phyloP scores from a whole-genome alignment of 2,329 filamentous ascomycete genomes.

The Aspergillus latus region DNA sequence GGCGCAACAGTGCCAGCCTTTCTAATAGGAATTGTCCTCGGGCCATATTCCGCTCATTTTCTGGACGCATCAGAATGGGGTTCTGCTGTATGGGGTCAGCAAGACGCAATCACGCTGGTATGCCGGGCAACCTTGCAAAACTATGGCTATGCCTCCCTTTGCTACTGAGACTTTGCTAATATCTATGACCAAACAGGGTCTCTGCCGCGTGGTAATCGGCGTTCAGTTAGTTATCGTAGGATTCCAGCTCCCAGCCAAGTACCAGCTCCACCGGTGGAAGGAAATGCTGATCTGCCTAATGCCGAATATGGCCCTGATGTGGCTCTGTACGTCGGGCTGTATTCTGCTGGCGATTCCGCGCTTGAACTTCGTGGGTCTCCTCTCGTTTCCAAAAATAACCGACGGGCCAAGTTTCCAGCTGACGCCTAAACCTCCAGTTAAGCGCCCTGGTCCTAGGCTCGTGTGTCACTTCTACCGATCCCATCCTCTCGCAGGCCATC shows the following conservation, averaged over 20 bases:
- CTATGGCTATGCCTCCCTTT: neutral
- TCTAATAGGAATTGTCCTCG: conserved; percentile 54
- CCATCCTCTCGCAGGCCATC: conserved; percentile 60
- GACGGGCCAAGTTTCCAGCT: neutral
- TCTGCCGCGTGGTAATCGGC: conserved; percentile 60
- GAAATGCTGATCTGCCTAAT: conserved; percentile 57
- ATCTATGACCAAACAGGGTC: conserved; percentile 35
- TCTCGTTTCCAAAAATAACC: neutral
- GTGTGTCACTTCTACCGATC: conserved; percentile 62
- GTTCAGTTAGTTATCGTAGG: conserved; percentile 64
- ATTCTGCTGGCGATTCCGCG: conserved; percentile 57
- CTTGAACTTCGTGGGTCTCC: conserved; percentile 43
- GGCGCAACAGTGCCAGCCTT: conserved; percentile 54
- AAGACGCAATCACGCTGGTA: conserved; percentile 4
- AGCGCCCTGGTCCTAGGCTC: conserved; percentile 60
- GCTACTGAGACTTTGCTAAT: neutral
- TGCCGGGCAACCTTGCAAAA: neutral
- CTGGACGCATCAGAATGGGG: conserved; percentile 47
- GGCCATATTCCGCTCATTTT: conserved; percentile 56
- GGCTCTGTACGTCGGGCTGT: conserved; percentile 59
- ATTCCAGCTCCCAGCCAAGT: conserved; percentile 60
- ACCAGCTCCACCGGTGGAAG: conserved; percentile 51
- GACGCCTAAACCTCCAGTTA: conserved; percentile 32
- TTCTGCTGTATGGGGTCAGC: neutral
- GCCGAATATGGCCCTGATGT: conserved; percentile 63